These are phyloP conservation scores for Thermothelomyces thermophilus DNA, from an alignment of 2,329 filamentous ascomycete species.

Conservation along the genomic window DNA sequence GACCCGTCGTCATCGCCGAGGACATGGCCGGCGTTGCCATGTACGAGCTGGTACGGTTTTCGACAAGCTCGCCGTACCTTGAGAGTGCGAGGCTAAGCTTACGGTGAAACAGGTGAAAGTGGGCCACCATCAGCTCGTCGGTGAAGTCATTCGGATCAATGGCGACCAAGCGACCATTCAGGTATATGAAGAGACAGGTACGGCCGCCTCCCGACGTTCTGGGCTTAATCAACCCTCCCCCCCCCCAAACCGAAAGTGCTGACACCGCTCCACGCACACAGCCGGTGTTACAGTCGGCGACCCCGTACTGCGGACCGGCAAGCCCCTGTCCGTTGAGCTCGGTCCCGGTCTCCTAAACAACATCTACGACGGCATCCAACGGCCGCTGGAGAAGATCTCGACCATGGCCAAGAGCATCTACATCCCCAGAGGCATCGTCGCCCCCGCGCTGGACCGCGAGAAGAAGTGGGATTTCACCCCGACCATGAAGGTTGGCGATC, in stretches of 20 bases:
- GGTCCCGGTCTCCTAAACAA: slow-evolving; percentile 96
- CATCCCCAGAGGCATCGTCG: slow-evolving; percentile 87
- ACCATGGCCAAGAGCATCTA: slow-evolving; percentile 81
- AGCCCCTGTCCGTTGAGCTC: slow-evolving; percentile 94
- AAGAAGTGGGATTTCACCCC: slow-evolving; percentile 98
- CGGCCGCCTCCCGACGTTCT: slow-evolving; percentile 22
- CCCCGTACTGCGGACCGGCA: slow-evolving; percentile 82
- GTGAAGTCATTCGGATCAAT: slow-evolving; percentile 97
- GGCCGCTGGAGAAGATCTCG: slow-evolving; percentile 81
- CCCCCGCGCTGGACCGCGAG: slow-evolving; percentile 79
- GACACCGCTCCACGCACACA: slow-evolving; percentile 31
- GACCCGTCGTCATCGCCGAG: slow-evolving; percentile 93
- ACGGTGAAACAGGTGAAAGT: slow-evolving; percentile 66
- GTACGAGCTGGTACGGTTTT: slow-evolving; percentile 81
- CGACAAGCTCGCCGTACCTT: neutral
- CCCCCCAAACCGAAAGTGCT: neutral
- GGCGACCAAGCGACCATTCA: slow-evolving; percentile 94
- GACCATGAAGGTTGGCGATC: slow-evolving; percentile 86
- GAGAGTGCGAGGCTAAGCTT: slow-evolving; percentile 13
- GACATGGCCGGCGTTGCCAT: slow-evolving; percentile 99
- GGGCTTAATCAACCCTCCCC: neutral
- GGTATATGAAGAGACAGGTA: slow-evolving; percentile 98
- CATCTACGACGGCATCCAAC: slow-evolving; percentile 98
- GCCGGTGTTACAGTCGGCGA: slow-evolving; percentile 95
- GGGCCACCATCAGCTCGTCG: slow-evolving; percentile 83